A percentile compares a stretch with the other conserved stretches of the same genome.
phyloP scores from a whole-genome alignment of 2,329 filamentous ascomycete genomes.

The Cladobotryum protrusum region DNA sequence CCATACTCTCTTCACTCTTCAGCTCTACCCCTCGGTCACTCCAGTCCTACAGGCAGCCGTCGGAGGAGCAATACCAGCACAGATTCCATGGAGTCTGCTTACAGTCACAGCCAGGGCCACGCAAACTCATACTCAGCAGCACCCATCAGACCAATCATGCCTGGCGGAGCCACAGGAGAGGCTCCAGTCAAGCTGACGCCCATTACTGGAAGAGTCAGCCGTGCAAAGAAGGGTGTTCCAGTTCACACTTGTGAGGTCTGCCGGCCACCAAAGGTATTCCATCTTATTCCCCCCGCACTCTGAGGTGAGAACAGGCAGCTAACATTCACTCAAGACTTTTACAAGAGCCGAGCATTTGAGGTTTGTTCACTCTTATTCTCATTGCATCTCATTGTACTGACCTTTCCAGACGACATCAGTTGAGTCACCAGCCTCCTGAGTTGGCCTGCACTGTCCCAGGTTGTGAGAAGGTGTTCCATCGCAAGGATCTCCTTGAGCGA shows the following conservation, averaged over 20 bases:
- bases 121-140: conserved; percentile 20
- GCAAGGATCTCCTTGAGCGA: conserved; percentile 53
- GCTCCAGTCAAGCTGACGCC: conserved; percentile 47
- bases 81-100: conserved; percentile 43
- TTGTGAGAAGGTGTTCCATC: conserved; percentile 53
- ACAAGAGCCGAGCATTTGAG: conserved; percentile 57
- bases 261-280: conserved; percentile 43
- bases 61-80: conserved; percentile 41
- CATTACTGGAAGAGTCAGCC: conserved; percentile 50
- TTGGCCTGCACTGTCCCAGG: conserved; percentile 45
- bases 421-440: conserved; percentile 51
- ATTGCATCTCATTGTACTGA: neutral
- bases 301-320: conserved; percentile 1
- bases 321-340: conserved; percentile 43
- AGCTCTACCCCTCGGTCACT: conserved; percentile 21
- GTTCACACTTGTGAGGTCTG: conserved; percentile 51
- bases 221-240: conserved; percentile 53
- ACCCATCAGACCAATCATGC: conserved; percentile 36
- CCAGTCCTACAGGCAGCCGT: conserved; percentile 22
- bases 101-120: conserved; percentile 19
- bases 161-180: conserved; percentile 27
- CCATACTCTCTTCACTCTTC: conserved; percentile 23
- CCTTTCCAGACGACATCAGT: conserved; percentile 48
- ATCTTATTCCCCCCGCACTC: conserved; percentile 3
- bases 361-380: conserved; percentile 28